Evolutionary conservation across 352 stramenopile species (phyloP).

Genomic region (Phytophthora europaea): DNA sequence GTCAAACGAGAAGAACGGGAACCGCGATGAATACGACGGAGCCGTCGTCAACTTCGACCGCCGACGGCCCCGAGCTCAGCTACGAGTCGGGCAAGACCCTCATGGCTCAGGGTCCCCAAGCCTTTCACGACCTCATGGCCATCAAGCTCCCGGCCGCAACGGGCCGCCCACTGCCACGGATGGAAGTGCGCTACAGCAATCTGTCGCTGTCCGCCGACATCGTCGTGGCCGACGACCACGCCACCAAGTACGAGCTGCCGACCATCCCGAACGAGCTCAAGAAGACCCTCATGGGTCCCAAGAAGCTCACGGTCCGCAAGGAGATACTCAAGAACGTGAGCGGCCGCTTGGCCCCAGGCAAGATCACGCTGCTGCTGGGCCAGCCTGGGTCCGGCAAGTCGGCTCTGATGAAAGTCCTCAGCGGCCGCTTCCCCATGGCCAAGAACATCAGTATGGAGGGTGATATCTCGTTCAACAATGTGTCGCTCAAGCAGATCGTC

Average conservation of each 20-base stretch:
- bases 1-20: not conserved
- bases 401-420: constrained; percentile 43
- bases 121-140: constrained; percentile 1
- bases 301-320: constrained; percentile 15
- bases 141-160: not conserved
- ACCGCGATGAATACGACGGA: not conserved
- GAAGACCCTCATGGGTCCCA: constrained; percentile 3
- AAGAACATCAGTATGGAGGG: constrained; percentile 25
- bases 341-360: constrained; percentile 22
- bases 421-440: constrained; percentile 23
- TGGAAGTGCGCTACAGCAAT: constrained; percentile 2
- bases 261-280: constrained; percentile 4
- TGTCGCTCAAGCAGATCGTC: constrained; percentile 4
- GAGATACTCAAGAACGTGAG: constrained; percentile 25
- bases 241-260: constrained; percentile 7
- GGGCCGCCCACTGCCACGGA: not conserved
- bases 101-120: not conserved
- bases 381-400: constrained; percentile 25
- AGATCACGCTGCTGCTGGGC: constrained; percentile 25
- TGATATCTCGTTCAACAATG: constrained; percentile 19
- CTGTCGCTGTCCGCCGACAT: constrained; percentile 5
- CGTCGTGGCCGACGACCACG: constrained; percentile 7
- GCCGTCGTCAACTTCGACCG: not conserved
- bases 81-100: constrained; percentile 4
- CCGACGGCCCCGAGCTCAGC: not conserved